Base-by-base conservation (phyloP, 805 yeast genomes). In the Candida loeiensis region DNA sequence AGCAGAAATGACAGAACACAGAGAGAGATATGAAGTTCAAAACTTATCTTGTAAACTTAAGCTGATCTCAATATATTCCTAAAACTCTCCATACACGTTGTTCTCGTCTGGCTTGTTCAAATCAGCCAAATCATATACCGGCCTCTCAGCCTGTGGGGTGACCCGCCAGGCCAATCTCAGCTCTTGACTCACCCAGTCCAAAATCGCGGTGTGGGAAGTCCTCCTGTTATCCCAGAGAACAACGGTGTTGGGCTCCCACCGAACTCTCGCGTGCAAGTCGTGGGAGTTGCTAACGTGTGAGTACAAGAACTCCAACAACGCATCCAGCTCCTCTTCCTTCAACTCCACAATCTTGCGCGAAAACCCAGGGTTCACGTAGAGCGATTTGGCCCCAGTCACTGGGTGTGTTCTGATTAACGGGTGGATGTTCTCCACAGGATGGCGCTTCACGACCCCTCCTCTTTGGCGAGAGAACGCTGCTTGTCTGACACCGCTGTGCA, bases 171-270 rank as follows among this genome's bases (percentile, higher is more conserved):
- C 67, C 37, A 59, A 62, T 49, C 71, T 61, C 7, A 46, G 45
- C 6, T 50, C 55, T 3, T 56, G 55, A 16, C 51, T 43, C 30
- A 58, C 59, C 63, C 66, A 64, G 52, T 65, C 71, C 36, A 57
- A 47, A 22, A 59, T 54, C 6, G 72, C 69, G 22, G 66, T 49
- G 48, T 65, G 70, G 9, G 48, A 45, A 14, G 61, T 64, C 42
- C 64, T 53, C 53, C 71, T 59, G 51, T 66, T 66, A 41, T 66
- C 71, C 67, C 70, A 66, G 18, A 64, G 50, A 24, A 61, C 70
- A 21, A 66, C 69, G 13, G 69, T 55, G 24, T 53, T 54, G 7
- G 63, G 59, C 47, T 63, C 61, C 63, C 63, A 66, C 15, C 34
- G 50, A 4, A 64, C 71, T 51, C 71, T 56, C 33, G 61, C 57